Percentiles rank a stretch among this genome's conserved stretches.
Conservation (phyloP, 2,329 filamentous ascomycete genomes). For the Penicillium sp. region DNA sequence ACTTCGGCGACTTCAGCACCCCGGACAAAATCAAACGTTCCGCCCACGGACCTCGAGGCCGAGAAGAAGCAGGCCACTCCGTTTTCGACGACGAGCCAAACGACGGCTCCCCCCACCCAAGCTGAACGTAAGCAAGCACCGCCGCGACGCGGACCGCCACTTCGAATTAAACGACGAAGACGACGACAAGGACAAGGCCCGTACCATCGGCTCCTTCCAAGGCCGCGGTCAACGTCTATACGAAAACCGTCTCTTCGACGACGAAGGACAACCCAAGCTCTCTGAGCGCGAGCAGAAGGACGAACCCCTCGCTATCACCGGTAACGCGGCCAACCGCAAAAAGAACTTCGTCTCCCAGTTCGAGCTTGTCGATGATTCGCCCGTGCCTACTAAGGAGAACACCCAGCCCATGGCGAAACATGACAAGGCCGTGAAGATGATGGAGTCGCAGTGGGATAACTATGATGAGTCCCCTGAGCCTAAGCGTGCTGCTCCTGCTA, state of each 20-base stretch:
- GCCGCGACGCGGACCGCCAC: slow-evolving; percentile 75
- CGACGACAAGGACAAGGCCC: slow-evolving; percentile 50
- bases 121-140: slow-evolving; percentile 61
- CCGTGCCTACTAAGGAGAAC: slow-evolving; percentile 34
- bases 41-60: slow-evolving; percentile 58
- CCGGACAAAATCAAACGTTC: slow-evolving; percentile 70
- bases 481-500: slow-evolving; percentile 23
- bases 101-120: slow-evolving; percentile 43
- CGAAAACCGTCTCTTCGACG: slow-evolving; percentile 68
- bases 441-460: slow-evolving; percentile 58
- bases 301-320: slow-evolving; percentile 60
- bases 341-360: slow-evolving; percentile 79
- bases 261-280: slow-evolving; percentile 56
- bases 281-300: slow-evolving; percentile 26
- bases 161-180: slow-evolving; percentile 78
- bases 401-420: slow-evolving; percentile 54
- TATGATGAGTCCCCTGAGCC: slow-evolving; percentile 37
- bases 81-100: slow-evolving; percentile 68
- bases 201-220: slow-evolving; percentile 49
- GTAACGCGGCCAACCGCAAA: slow-evolving; percentile 67
- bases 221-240: slow-evolving; percentile 71
- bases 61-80: slow-evolving; percentile 70
- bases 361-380: slow-evolving; percentile 60
- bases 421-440: slow-evolving; percentile 68
- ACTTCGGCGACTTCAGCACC: slow-evolving; percentile 81